These are phyloP conservation scores for Brassica balearica DNA, from an alignment of 441 rosid genomes.

Conservation along the genomic window DNA sequence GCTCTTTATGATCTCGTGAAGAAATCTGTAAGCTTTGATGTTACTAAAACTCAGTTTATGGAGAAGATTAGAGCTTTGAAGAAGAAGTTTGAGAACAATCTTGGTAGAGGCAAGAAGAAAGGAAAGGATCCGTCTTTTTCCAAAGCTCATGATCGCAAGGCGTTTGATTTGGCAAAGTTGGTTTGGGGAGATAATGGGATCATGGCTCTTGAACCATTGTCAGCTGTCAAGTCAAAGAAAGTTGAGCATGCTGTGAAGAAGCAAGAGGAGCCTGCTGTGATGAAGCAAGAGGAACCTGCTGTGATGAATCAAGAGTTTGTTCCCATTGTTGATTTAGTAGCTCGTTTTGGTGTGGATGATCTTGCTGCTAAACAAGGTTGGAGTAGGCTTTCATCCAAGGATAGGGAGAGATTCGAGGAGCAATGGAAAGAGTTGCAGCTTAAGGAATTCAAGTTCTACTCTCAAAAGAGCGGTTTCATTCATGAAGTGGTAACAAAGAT, in stretches of 20 bases:
- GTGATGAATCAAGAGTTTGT: neutral
- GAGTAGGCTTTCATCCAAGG: constrained; percentile 24
- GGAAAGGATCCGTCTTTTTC: constrained; percentile 43
- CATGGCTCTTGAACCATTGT: constrained; percentile 22
- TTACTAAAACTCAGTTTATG: constrained; percentile 42
- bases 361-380: constrained; percentile 33
- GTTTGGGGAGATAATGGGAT: constrained; percentile 51
- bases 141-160: constrained; percentile 50
- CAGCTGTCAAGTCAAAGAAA: constrained; percentile 12
- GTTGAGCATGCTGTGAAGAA: constrained; percentile 1
- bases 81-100: constrained; percentile 49
- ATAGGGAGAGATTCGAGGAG: constrained; percentile 40
- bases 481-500: constrained; percentile 33
- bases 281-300: neutral
- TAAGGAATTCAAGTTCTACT: constrained; percentile 31
- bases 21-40: constrained; percentile 50
- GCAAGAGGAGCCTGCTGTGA: constrained; percentile 1
- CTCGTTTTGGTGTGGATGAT: constrained; percentile 37
- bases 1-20: constrained; percentile 51
- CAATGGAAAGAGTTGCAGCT: constrained; percentile 43
- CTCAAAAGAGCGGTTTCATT: constrained; percentile 37
- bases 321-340: constrained; percentile 22
- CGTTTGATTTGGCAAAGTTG: constrained; percentile 47
- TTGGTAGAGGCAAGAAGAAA: constrained; percentile 39
- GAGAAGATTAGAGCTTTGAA: constrained; percentile 57